Percentiles rank a stretch among this genome's conserved stretches.
These are phyloP conservation scores for Pythium scleroteichum DNA, from an alignment of 352 stramenopile genomes.

Conservation along the genomic window DNA sequence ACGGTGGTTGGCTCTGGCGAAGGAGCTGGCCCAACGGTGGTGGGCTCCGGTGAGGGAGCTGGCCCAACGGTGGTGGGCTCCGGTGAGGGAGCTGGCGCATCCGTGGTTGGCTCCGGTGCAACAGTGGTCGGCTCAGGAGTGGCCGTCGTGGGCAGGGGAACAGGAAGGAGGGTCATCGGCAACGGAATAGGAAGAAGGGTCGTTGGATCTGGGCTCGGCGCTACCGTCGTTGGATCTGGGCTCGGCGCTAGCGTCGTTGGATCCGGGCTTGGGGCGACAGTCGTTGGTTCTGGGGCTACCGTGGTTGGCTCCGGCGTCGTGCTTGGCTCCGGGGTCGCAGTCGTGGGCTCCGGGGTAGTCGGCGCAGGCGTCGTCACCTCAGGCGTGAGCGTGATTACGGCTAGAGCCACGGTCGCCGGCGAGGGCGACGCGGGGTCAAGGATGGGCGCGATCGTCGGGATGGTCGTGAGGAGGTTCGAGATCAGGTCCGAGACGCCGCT, in stretches of 20 bases:
- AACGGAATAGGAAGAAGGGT: background rate
- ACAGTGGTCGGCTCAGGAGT: constrained; percentile 7
- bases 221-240: constrained; percentile 4
- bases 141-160: constrained; percentile 5
- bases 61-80: background rate
- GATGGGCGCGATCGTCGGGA: background rate
- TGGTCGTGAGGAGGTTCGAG: background rate
- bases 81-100: too few relatives aligned
- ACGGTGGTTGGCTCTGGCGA: background rate
- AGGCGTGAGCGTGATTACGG: background rate
- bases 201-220: background rate
- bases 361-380: background rate
- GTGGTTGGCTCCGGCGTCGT: background rate
- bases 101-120: constrained; percentile 2
- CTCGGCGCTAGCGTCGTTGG: background rate
- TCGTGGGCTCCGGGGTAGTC: background rate
- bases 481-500: background rate
- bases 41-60: background rate
- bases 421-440: background rate
- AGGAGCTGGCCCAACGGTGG: background rate
- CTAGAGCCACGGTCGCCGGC: background rate
- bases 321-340: background rate
- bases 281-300: background rate
- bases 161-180: background rate
- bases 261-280: background rate